These are phyloP conservation scores for Fomitopsis betulina DNA, from an alignment of 1,284 basidiomycete species.

Conservation along the genomic window DNA sequence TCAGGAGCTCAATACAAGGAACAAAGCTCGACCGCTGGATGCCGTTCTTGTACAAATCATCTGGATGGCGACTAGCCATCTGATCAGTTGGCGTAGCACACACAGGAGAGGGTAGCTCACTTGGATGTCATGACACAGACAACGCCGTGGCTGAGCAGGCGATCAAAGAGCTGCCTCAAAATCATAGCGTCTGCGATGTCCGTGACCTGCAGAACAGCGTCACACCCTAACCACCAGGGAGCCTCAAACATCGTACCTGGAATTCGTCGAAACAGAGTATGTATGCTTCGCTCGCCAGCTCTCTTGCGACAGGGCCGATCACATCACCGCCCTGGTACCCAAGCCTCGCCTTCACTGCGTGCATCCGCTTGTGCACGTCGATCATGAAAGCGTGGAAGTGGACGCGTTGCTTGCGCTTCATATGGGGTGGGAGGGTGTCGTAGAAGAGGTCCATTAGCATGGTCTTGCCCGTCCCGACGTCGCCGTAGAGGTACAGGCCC, in stretches of 20 bases:
- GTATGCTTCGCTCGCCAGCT: slow-evolving; percentile 81
- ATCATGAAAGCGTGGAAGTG: slow-evolving; percentile 99
- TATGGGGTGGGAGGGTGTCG: slow-evolving; percentile 76
- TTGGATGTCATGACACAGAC: slow-evolving; percentile 97
- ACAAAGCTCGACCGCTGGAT: slow-evolving; percentile 97
- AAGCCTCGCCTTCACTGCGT: slow-evolving; percentile 69
- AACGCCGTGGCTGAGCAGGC: slow-evolving; percentile 83
- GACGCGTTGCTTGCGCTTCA: slow-evolving; percentile 79
- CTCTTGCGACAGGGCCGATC: slow-evolving; percentile 84
- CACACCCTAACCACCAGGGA: too few relatives aligned
- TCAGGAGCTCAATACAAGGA: slow-evolving; percentile 93
- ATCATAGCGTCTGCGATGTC: slow-evolving; percentile 99
- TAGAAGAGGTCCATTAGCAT: slow-evolving; percentile 99
- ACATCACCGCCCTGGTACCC: slow-evolving; percentile 77
- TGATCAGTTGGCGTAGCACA: slow-evolving; percentile 3
- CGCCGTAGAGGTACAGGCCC: slow-evolving; percentile 95
- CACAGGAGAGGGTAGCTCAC: slow-evolving; percentile 41
- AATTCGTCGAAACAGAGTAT: slow-evolving; percentile 99
- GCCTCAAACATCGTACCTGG: slow-evolving; percentile 62
- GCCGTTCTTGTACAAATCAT: slow-evolving; percentile 98
- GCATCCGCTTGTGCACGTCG: slow-evolving; percentile 92
- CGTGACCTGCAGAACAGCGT: slow-evolving; percentile 60
- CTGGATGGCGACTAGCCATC: slow-evolving; percentile 81
- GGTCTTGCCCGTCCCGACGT: slow-evolving; percentile 95
- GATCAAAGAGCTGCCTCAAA: slow-evolving; percentile 83